phyloP scores from a whole-genome alignment of 2,329 filamentous ascomycete genomes.

The Nannizzia gypsea region DNA sequence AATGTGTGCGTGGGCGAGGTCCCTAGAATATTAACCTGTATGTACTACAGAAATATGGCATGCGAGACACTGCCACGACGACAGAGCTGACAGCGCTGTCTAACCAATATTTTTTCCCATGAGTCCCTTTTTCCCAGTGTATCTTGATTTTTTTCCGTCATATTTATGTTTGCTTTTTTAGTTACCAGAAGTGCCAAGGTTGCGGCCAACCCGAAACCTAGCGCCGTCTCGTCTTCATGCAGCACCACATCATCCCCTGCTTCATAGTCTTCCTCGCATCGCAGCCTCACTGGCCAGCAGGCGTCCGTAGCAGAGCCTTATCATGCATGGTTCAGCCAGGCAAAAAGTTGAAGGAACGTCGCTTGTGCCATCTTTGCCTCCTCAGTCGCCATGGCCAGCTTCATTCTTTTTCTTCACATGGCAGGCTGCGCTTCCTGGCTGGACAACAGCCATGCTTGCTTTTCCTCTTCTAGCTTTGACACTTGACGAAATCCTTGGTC shows the following conservation, averaged over 20 bases:
- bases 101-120: neutral
- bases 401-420: neutral
- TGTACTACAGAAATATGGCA: neutral
- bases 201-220: constrained; percentile 4
- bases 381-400: neutral
- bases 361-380: neutral
- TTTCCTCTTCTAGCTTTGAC: neutral
- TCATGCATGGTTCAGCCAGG: neutral
- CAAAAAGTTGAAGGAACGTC: neutral
- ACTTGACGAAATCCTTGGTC: neutral
- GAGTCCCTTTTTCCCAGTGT: neutral
- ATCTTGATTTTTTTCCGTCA: neutral
- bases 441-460: neutral
- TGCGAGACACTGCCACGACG: neutral
- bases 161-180: neutral
- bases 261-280: neutral
- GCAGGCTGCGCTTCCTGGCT: neutral
- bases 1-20: neutral
- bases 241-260: neutral
- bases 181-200: neutral
- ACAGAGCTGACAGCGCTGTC: neutral
- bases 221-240: neutral
- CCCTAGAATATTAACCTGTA: neutral
- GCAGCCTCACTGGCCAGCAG: constrained; percentile 2
- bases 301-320: neutral